Percentiles rank a stretch among this genome's conserved stretches.
Evolutionary conservation across 768 basidiomycete species (phyloP).

Genomic region (Amanita thiersii): DNA sequence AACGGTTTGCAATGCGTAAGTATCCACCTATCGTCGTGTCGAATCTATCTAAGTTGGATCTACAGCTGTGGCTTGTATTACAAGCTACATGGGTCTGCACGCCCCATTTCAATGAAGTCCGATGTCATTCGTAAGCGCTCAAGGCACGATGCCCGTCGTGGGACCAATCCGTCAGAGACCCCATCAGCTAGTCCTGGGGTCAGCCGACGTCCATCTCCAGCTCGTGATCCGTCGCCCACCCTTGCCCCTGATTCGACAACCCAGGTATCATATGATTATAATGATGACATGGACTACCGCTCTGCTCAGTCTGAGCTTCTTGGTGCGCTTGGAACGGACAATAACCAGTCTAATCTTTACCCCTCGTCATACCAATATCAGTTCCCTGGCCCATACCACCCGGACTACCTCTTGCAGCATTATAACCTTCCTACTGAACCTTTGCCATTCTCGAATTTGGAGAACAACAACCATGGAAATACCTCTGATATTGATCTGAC

Average conservation of each 20-base stretch:
- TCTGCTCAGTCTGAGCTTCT: slow-evolving; percentile 44
- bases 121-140: slow-evolving; percentile 86
- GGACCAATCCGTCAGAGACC: slow-evolving; percentile 49
- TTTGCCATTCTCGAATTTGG: slow-evolving; percentile 37
- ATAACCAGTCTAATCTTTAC: slow-evolving; percentile 17
- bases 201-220: slow-evolving; percentile 67
- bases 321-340: slow-evolving; percentile 31
- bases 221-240: slow-evolving; percentile 51
- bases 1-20: slow-evolving; percentile 86
- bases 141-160: slow-evolving; percentile 68
- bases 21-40: slow-evolving; percentile 12
- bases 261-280: slow-evolving; percentile 42
- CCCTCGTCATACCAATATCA: slow-evolving; percentile 28
- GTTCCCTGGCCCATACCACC: slow-evolving; percentile 70
- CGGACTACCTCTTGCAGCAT: slow-evolving; percentile 56
- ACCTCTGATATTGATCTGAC: slow-evolving; percentile 32
- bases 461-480: slow-evolving; percentile 18
- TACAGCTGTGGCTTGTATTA: slow-evolving; percentile 75
- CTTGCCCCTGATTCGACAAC: slow-evolving; percentile 68
- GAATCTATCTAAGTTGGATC: slow-evolving; percentile 8
- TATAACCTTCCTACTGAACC: slow-evolving; percentile 40
- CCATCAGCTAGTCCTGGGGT: slow-evolving; percentile 71
- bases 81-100: slow-evolving; percentile 78
- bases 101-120: slow-evolving; percentile 88
- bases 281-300: slow-evolving; percentile 34